Conservation (phyloP, 2,329 filamentous ascomycete genomes). For the Cladosporium austrohemisphaericum region DNA sequence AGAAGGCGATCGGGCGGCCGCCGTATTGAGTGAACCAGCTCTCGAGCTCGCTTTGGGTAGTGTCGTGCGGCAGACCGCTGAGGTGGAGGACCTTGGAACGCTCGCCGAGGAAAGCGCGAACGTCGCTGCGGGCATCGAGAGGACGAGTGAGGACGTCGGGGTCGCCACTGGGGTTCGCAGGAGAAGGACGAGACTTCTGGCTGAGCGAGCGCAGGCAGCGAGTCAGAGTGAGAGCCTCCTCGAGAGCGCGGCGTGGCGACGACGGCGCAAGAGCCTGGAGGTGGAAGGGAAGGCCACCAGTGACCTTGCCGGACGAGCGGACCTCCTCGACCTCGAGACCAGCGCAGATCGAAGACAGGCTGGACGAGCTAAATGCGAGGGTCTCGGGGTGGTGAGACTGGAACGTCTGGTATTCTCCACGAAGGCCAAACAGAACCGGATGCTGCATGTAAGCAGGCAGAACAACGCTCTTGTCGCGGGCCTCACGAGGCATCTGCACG, state of each 20-base stretch:
- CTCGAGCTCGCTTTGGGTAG: constrained; percentile 95
- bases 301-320: constrained; percentile 95
- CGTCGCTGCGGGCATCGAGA: constrained; percentile 95
- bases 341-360: constrained; percentile 95
- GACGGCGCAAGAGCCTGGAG: constrained; percentile 92
- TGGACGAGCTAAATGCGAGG: constrained; percentile 90
- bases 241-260: constrained; percentile 92
- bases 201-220: constrained; percentile 89
- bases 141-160: constrained; percentile 91
- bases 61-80: constrained; percentile 95
- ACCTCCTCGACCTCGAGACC: constrained; percentile 97
- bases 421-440: constrained; percentile 92
- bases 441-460: constrained; percentile 96
- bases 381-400: constrained; percentile 98
- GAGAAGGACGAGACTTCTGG: constrained; percentile 86
- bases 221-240: constrained; percentile 91
- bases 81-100: constrained; percentile 97
- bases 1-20: constrained; percentile 95
- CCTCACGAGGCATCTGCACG: constrained; percentile 94
- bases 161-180: constrained; percentile 65
- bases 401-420: constrained; percentile 97
- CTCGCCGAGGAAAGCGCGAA: constrained; percentile 91
- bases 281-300: constrained; percentile 97
- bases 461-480: constrained; percentile 95
- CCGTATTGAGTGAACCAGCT: constrained; percentile 99